A percentile compares a stretch with the other conserved stretches of the same genome.
These are phyloP conservation scores for Phialophora macrospora DNA, from an alignment of 2,329 filamentous ascomycete species.

Conservation along the genomic window DNA sequence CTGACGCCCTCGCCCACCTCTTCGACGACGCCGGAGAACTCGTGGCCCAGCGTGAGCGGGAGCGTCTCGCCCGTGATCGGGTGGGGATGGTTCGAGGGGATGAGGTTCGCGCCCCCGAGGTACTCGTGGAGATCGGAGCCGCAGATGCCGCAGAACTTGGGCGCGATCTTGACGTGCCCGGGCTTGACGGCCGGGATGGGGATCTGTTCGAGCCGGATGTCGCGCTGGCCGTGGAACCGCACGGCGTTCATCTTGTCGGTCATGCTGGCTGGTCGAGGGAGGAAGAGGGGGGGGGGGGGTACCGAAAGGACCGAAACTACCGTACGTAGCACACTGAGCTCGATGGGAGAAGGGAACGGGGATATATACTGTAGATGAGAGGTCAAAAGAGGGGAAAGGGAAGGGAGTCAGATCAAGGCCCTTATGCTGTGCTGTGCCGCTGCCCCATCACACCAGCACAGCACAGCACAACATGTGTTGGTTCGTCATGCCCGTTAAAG, in stretches of 20 bases:
- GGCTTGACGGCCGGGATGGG: constrained; percentile 47
- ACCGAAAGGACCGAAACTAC: too few relatives aligned
- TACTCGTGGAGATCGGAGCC: constrained; percentile 53
- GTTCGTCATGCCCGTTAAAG: not conserved
- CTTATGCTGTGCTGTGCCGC: not conserved
- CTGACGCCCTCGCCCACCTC: constrained; percentile 58
- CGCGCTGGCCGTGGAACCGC: constrained; percentile 52
- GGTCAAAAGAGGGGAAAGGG: not conserved
- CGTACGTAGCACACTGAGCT: too few relatives aligned
- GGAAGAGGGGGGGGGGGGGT: too few relatives aligned
- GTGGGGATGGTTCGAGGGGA: constrained; percentile 55
- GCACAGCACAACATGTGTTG: too few relatives aligned
- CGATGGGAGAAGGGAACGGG: too few relatives aligned
- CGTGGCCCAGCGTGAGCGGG: constrained; percentile 60
- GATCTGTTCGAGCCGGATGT: constrained; percentile 52
- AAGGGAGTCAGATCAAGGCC: not conserved
- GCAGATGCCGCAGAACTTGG: constrained; percentile 43
- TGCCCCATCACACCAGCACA: not conserved
- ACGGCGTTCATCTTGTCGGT: constrained; percentile 52
- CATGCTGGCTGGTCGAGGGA: constrained; percentile 7
- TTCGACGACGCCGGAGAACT: constrained; percentile 59
- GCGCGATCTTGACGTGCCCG: constrained; percentile 49
- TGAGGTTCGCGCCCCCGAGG: constrained; percentile 54
- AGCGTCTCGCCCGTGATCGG: constrained; percentile 59
- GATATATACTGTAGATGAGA: too few relatives aligned